Conservation (phyloP, 2,329 filamentous ascomycete species). For the Aspergillus udagawae region DNA sequence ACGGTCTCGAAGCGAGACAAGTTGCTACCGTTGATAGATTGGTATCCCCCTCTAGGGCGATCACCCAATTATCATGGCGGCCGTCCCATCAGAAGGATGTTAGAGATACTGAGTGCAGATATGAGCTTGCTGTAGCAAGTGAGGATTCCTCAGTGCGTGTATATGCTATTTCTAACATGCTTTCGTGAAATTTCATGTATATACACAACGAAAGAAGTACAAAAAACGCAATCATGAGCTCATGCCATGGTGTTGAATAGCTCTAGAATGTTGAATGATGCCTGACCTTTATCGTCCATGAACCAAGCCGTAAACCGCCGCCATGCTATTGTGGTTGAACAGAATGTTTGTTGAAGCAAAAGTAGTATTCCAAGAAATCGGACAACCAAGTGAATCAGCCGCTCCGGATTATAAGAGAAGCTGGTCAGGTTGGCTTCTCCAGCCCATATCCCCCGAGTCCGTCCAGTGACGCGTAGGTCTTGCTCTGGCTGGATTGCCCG, state of each 20-base stretch:
- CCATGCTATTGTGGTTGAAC: slow-evolving; percentile 26
- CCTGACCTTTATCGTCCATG: slow-evolving; percentile 12
- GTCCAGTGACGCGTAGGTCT: slow-evolving; percentile 51
- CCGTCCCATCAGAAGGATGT: slow-evolving; percentile 35
- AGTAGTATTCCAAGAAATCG: background rate
- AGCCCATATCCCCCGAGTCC: slow-evolving; percentile 62
- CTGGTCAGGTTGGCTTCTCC: slow-evolving; percentile 41
- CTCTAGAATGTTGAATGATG: slow-evolving; percentile 27
- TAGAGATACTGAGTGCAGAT: slow-evolving; percentile 11
- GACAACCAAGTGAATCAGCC: slow-evolving; percentile 7
- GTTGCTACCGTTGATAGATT: slow-evolving; percentile 29
- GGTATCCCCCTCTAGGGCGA: slow-evolving; percentile 58
- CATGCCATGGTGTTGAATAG: slow-evolving; percentile 18
- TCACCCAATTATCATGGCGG: slow-evolving; percentile 67
- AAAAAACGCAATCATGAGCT: slow-evolving; percentile 1
- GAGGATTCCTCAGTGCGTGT: slow-evolving; percentile 43
- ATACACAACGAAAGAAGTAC: slow-evolving; percentile 11
- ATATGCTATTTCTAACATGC: slow-evolving; percentile 33
- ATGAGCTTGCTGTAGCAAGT: slow-evolving; percentile 43
- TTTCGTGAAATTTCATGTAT: slow-evolving; percentile 19
- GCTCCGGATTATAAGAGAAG: slow-evolving; percentile 1
- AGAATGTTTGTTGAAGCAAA: slow-evolving; percentile 24
- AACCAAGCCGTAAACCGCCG: slow-evolving; percentile 17
- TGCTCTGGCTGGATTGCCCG: slow-evolving; percentile 50
- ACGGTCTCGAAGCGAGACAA: slow-evolving; percentile 26